A percentile compares a stretch with the other conserved stretches of the same genome.
phyloP scores from a whole-genome alignment of 371 early-diverging fungal species.

The Massospora cicadina region DNA sequence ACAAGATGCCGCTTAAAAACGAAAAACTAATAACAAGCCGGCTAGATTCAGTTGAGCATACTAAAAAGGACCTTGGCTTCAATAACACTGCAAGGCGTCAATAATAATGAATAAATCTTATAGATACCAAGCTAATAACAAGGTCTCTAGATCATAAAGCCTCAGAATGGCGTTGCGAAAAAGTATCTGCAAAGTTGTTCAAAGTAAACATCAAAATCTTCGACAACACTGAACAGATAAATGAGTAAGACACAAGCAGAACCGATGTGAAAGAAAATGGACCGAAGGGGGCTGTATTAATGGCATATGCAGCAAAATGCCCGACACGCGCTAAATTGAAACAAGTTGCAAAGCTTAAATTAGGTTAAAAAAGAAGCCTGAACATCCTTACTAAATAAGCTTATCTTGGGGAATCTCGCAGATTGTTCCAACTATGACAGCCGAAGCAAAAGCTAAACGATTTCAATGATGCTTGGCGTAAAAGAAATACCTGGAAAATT shows the following conservation, averaged over 20 bases:
- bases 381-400: background rate
- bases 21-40: no score
- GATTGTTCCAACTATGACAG: background rate
- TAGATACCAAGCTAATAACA: background rate
- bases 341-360: background rate
- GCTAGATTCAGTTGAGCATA: no score
- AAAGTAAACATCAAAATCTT: background rate
- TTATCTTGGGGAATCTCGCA: background rate
- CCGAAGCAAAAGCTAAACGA: slow-evolving; percentile 1
- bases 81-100: no score
- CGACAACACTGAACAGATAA: background rate
- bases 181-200: background rate
- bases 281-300: background rate
- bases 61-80: no score
- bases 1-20: no score
- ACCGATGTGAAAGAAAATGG: background rate
- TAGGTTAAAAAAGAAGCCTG: background rate
- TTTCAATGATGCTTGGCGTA: background rate
- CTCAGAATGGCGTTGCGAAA: background rate
- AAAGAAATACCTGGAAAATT: slow-evolving; percentile 3
- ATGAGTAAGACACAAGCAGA: background rate
- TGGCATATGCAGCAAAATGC: background rate
- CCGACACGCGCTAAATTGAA: background rate
- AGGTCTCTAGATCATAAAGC: background rate
- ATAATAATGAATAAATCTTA: no score